Evolutionary conservation across 176 grass and related monocot genomes (phyloP).

Genomic region (Cocos nucifera): DNA sequence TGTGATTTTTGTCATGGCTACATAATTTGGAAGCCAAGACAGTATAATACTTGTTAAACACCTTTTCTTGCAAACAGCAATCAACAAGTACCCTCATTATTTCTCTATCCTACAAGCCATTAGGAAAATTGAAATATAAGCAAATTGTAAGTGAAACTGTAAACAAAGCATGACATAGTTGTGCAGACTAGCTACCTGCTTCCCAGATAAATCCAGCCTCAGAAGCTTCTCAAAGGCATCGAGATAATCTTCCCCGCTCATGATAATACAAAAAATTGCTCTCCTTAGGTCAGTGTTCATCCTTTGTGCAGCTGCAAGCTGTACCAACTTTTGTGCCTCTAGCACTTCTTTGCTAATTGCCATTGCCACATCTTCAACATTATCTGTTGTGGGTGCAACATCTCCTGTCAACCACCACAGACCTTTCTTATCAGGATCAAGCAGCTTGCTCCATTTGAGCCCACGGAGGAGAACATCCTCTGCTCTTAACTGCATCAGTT

Average conservation of each 20-base stretch:
- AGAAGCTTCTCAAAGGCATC: conserved; percentile 98
- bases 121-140: conserved; percentile 4
- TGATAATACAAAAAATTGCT: conserved; percentile 96
- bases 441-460: conserved; percentile 72
- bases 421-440: conserved; percentile 87
- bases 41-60: conserved; percentile 90
- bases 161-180: not conserved
- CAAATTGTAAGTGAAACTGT: conserved; percentile 1
- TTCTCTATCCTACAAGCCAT: conserved; percentile 58
- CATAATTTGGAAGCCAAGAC: conserved; percentile 87
- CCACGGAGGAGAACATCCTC: conserved; percentile 68
- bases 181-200: conserved; percentile 40
- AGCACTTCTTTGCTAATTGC: conserved; percentile 53
- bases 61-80: conserved; percentile 91
- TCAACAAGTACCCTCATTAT: conserved; percentile 91
- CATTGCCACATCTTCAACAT: conserved; percentile 44
- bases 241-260: conserved; percentile 81
- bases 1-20: conserved; percentile 84
- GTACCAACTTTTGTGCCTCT: conserved; percentile 81
- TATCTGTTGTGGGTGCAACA: conserved; percentile 24
- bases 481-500: conserved; percentile 47
- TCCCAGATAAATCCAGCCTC: conserved; percentile 72
- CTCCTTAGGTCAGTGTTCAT: conserved; percentile 88
- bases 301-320: conserved; percentile 69
- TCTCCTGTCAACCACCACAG: conserved; percentile 90